These are phyloP conservation scores for Geotrichum macrosporum DNA, from an alignment of 1,139 yeast species.

Conservation along the genomic window DNA sequence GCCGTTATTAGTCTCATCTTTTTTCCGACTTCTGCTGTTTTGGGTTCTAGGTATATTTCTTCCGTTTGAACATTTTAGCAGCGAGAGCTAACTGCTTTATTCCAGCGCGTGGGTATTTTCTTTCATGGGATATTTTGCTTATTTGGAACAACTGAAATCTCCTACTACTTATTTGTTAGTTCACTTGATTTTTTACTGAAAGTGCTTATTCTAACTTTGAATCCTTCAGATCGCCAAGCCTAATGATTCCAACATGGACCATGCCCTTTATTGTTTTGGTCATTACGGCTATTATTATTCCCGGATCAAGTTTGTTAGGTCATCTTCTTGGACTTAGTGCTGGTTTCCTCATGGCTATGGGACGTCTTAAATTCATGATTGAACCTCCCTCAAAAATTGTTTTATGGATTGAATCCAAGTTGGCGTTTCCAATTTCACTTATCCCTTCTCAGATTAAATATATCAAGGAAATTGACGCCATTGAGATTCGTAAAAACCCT, in stretches of 20 bases:
- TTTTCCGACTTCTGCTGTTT: conserved; percentile 51
- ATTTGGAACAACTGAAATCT: conserved; percentile 50
- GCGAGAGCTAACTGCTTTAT: conserved; percentile 32
- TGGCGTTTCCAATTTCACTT: conserved; percentile 47
- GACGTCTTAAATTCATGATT: conserved; percentile 49
- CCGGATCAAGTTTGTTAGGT: conserved; percentile 68
- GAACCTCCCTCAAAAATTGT: conserved; percentile 64
- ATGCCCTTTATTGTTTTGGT: conserved; percentile 57
- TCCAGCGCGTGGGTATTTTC: conserved; percentile 77
- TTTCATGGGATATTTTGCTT: conserved; percentile 59
- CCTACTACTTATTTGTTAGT: conserved; percentile 43
- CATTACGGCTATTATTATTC: conserved; percentile 47
- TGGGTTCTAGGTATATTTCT: conserved; percentile 49
- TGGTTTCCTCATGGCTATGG: conserved; percentile 57
- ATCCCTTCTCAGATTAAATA: conserved; percentile 54
- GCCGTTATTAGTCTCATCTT: conserved; percentile 53
- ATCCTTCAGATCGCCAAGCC: conserved; percentile 20
- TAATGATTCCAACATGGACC: conserved; percentile 55
- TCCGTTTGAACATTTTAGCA: not conserved
- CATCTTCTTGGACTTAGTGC: conserved; percentile 53
- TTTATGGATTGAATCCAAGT: conserved; percentile 59
- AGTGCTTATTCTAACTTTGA: not conserved
- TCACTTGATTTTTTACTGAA: conserved; percentile 19
- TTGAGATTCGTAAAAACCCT: conserved; percentile 38
- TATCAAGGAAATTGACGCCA: conserved; percentile 54